phyloP scores from a whole-genome alignment of 176 grass and related monocot species.

The Oryza glaberrima region DNA sequence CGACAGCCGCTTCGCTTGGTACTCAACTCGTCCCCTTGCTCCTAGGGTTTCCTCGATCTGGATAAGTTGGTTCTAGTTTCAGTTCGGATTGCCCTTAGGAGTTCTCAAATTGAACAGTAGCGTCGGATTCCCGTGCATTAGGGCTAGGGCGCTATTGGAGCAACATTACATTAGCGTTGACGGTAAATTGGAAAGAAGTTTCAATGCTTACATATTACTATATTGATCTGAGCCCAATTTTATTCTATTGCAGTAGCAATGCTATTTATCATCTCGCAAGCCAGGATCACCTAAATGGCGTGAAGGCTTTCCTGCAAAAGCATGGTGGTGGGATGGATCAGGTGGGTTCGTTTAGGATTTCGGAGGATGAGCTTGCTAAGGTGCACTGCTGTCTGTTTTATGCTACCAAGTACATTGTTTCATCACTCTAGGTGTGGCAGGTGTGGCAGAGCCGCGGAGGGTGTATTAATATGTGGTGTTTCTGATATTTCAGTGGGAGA shows the following conservation, averaged over 20 bases:
- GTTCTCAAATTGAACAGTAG: background rate
- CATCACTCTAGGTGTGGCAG: background rate
- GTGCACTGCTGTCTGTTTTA: slow-evolving; percentile 34
- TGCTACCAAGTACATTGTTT: slow-evolving; percentile 8
- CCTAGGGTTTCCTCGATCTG: slow-evolving; percentile 36
- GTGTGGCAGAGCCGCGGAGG: background rate
- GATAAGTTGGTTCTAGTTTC: background rate
- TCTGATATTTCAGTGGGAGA: slow-evolving; percentile 85
- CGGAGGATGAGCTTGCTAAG: slow-evolving; percentile 65
- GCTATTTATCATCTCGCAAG: slow-evolving; percentile 75
- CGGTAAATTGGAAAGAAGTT: background rate
- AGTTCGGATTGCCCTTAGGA: background rate
- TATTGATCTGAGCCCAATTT: background rate
- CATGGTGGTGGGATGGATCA: slow-evolving; percentile 73
- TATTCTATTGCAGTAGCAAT: slow-evolving; percentile 61
- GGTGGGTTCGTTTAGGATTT: slow-evolving; percentile 69
- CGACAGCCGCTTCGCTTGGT: slow-evolving; percentile 66
- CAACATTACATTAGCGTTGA: background rate
- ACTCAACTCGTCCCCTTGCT: background rate
- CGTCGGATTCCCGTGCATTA: background rate
- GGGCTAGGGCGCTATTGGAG: background rate
- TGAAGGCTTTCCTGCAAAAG: slow-evolving; percentile 78
- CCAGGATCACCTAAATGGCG: slow-evolving; percentile 55
- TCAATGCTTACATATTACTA: background rate
- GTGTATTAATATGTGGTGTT: slow-evolving; percentile 20